A percentile compares a stretch with the other conserved stretches of the same genome.
Conservation (phyloP, 2,329 filamentous ascomycete genomes). For the Fusarium sp. region DNA sequence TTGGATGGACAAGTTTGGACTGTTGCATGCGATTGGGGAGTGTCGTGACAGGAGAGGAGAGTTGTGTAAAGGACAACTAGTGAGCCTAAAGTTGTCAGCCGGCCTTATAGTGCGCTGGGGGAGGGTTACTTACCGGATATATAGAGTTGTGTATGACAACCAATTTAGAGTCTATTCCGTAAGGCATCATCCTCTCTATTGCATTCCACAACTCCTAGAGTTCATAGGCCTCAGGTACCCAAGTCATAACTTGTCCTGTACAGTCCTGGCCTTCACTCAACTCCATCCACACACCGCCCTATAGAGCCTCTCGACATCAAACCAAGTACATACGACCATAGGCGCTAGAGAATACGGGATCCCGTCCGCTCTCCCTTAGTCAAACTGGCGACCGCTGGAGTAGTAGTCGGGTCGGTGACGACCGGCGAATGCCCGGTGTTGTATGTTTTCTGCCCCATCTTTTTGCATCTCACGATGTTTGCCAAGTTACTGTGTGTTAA, state of each 20-base stretch:
- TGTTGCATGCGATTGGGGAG: conserved; percentile 55
- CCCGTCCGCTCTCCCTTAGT: conserved; percentile 32
- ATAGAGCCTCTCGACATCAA: not conserved
- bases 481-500: not conserved
- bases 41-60: conserved; percentile 23
- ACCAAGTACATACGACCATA: conserved; percentile 26
- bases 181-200: not conserved
- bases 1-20: conserved; percentile 51
- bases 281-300: not conserved
- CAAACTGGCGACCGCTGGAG: conserved; percentile 20
- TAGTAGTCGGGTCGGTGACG: conserved; percentile 11
- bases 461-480: not conserved
- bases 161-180: not conserved
- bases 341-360: conserved; percentile 32
- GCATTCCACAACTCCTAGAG: not conserved
- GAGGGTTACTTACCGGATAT: not conserved
- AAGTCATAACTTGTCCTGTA: not conserved
- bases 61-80: not conserved
- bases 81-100: not conserved
- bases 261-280: not conserved
- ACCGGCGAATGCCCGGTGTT: conserved; percentile 32
- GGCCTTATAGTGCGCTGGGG: not conserved
- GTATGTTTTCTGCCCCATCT: conserved; percentile 10
- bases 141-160: not conserved
- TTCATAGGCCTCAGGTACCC: not conserved